Evolutionary conservation across 2,329 filamentous ascomycete species (phyloP).

Genomic region (Aspergillus fumigatiaffinis): DNA sequence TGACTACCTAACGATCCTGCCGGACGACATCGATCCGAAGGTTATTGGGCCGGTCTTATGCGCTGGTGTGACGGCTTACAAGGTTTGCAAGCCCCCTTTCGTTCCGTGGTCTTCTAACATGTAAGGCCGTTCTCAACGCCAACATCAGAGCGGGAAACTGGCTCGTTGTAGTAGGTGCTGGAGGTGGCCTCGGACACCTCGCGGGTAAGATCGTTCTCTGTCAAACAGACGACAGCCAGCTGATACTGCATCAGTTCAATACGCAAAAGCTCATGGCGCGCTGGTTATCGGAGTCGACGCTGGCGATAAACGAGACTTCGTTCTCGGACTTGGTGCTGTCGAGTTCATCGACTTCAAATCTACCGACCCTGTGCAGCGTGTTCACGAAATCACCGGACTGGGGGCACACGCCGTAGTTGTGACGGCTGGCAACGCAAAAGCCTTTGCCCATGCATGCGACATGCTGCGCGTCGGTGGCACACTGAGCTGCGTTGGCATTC

Average conservation of each 20-base stretch:
- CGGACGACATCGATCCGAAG: constrained; percentile 40
- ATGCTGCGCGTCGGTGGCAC: constrained; percentile 44
- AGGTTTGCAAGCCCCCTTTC: constrained; percentile 21
- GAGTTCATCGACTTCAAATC: constrained; percentile 41
- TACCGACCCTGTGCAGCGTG: constrained; percentile 30
- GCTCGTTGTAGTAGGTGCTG: constrained; percentile 45
- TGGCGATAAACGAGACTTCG: constrained; percentile 38
- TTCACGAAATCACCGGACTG: constrained; percentile 35
- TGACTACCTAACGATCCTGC: constrained; percentile 42
- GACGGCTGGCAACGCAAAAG: constrained; percentile 39
- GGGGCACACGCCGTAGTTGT: constrained; percentile 43
- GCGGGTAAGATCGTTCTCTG: constrained; percentile 29
- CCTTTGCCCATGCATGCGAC: constrained; percentile 41
- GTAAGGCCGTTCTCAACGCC: constrained; percentile 41
- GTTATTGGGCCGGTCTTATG: constrained; percentile 43
- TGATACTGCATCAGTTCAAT: constrained; percentile 36
- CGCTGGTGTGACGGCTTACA: constrained; percentile 45
- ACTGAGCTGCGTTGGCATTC: constrained; percentile 44
- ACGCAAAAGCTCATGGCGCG: constrained; percentile 40
- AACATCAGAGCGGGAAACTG: constrained; percentile 38
- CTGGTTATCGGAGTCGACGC: constrained; percentile 43
- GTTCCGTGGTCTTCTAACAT: not conserved
- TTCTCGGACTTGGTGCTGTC: constrained; percentile 37
- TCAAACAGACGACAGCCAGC: not conserved
- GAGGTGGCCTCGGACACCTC: constrained; percentile 45